A percentile compares a stretch with the other conserved stretches of the same genome.
These are phyloP conservation scores for Coemansia sp. DNA, from an alignment of 192 early-diverging fungal genomes.

Conservation along the genomic window DNA sequence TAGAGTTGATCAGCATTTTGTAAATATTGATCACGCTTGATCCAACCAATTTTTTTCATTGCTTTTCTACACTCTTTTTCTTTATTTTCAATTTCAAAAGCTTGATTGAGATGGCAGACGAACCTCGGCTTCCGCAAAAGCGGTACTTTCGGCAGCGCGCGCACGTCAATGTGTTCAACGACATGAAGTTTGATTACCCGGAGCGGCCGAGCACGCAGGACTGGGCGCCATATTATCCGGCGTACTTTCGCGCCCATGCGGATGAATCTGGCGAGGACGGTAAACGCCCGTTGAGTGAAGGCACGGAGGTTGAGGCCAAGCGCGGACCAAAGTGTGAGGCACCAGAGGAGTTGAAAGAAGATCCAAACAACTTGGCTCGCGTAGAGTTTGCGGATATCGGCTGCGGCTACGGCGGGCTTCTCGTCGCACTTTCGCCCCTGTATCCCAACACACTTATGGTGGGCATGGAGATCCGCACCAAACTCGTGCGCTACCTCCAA, in stretches of 20 bases:
- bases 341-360: background rate
- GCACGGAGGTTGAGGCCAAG: conserved; percentile 12
- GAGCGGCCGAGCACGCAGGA: conserved; percentile 77
- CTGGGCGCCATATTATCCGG: conserved; percentile 88
- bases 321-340: conserved; percentile 21
- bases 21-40: background rate
- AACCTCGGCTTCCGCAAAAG: conserved; percentile 65
- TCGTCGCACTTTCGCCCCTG: conserved; percentile 83
- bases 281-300: conserved; percentile 10
- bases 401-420: conserved; percentile 95
- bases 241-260: conserved; percentile 32
- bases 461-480: conserved; percentile 98
- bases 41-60: background rate
- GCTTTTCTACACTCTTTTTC: background rate
- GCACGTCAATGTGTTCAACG: conserved; percentile 96
- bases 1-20: too few relatives aligned
- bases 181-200: conserved; percentile 90
- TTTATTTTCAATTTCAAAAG: conserved; percentile 1
- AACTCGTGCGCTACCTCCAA: conserved; percentile 91
- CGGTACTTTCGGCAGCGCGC: conserved; percentile 84
- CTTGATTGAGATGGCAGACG: background rate
- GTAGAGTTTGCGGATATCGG: conserved; percentile 99
- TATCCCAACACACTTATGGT: conserved; percentile 92
- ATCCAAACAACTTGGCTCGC: conserved; percentile 2
- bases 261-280: background rate